A percentile compares a stretch with the other conserved stretches of the same genome.
Evolutionary conservation across 2,329 filamentous ascomycete species (phyloP).

Genomic region (Venturia carpophila): DNA sequence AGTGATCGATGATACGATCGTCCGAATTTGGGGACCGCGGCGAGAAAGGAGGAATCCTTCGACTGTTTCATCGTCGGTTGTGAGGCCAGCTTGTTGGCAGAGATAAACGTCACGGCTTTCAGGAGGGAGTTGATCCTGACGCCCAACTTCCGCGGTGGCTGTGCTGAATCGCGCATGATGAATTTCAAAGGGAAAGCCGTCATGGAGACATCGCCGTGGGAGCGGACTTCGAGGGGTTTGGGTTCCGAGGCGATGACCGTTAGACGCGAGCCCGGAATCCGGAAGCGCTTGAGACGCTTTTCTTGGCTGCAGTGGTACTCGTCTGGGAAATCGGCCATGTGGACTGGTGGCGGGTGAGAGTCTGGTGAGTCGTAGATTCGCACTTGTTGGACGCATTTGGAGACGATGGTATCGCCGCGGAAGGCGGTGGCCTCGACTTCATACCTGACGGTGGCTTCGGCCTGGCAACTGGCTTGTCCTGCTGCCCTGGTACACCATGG

Average conservation of each 20-base stretch:
- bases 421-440: conserved; percentile 16
- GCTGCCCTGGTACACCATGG: conserved; percentile 14
- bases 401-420: conserved; percentile 11
- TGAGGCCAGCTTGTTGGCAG: not conserved
- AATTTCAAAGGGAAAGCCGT: conserved; percentile 13
- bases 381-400: not conserved
- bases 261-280: not conserved
- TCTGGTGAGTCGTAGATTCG: conserved; percentile 16
- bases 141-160: conserved; percentile 10
- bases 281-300: conserved; percentile 5
- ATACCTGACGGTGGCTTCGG: conserved; percentile 14
- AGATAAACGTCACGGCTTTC: conserved; percentile 15
- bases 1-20: conserved; percentile 14
- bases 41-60: conserved; percentile 4
- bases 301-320: conserved; percentile 17
- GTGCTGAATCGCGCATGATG: not conserved
- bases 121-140: conserved; percentile 14
- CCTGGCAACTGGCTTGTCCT: conserved; percentile 16
- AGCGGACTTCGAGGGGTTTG: conserved; percentile 16
- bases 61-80: conserved; percentile 16
- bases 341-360: conserved; percentile 15
- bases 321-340: conserved; percentile 15
- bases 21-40: conserved; percentile 16
- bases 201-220: conserved; percentile 9
- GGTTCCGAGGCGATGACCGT: conserved; percentile 13